A percentile compares a stretch with the other conserved stretches of the same genome.
Conservation (phyloP, 1,139 yeast species). For the Pichia sp. region DNA sequence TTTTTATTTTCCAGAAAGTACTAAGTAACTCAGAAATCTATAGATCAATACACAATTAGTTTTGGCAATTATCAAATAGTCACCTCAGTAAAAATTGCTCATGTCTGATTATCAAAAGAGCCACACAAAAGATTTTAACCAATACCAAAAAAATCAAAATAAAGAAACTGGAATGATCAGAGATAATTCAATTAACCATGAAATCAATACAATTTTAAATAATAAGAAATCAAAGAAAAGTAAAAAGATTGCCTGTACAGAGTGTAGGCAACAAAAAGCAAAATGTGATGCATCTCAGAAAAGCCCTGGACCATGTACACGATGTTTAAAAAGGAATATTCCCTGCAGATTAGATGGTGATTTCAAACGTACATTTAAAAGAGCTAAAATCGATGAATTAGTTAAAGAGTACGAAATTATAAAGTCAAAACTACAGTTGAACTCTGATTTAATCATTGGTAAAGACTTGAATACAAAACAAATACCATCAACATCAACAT, state of each 20-base stretch:
- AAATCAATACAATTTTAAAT: neutral
- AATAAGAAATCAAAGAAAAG: slow-evolving; percentile 7
- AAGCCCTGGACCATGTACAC: slow-evolving; percentile 74
- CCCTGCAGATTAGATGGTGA: slow-evolving; percentile 70
- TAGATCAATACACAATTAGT: neutral
- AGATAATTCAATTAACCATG: neutral
- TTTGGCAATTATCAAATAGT: neutral
- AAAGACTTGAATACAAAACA: neutral
- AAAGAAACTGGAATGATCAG: neutral
- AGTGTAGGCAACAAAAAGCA: slow-evolving; percentile 91
- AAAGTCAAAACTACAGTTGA: slow-evolving; percentile 45
- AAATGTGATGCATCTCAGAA: slow-evolving; percentile 80
- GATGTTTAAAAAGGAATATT: slow-evolving; percentile 66
- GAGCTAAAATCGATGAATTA: slow-evolving; percentile 78
- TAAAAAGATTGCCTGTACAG: slow-evolving; percentile 84
- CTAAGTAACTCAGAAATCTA: neutral
- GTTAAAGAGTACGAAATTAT: slow-evolving; percentile 58
- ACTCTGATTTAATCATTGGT: neutral
- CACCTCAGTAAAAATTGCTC: neutral
- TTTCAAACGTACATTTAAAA: slow-evolving; percentile 80
- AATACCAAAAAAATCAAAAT: neutral
- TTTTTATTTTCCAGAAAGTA: neutral
- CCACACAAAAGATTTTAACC: neutral
- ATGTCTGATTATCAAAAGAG: neutral
- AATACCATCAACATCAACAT: neutral